A percentile compares a stretch with the other conserved stretches of the same genome.
These are phyloP conservation scores for Xylona heveae DNA, from an alignment of 495 filamentous ascomycete genomes.

Conservation along the genomic window DNA sequence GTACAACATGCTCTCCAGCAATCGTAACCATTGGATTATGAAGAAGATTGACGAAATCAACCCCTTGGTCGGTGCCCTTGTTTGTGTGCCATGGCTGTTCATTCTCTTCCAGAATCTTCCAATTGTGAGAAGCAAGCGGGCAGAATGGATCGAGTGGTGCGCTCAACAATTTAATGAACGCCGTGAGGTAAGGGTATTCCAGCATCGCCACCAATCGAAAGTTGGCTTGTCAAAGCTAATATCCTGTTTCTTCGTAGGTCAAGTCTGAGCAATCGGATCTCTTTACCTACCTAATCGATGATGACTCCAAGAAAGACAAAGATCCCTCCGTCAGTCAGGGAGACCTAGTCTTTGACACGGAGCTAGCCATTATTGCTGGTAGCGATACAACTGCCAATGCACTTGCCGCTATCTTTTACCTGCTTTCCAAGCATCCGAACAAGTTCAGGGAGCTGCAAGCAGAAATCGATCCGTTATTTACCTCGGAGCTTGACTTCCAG, in stretches of 20 bases:
- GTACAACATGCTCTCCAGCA: conserved; percentile 20
- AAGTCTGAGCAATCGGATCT: not conserved
- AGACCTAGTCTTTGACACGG: no score
- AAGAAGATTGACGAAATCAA: not conserved
- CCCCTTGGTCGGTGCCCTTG: not conserved
- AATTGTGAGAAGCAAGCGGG: not conserved
- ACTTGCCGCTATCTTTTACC: conserved; percentile 20
- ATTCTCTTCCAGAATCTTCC: not conserved
- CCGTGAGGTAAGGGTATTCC: no score
- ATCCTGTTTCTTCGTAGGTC: not conserved
- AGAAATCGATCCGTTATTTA: not conserved
- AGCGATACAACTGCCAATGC: conserved; percentile 21
- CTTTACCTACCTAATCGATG: not conserved
- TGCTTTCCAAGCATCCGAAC: conserved; percentile 15
- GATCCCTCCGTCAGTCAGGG: no score
- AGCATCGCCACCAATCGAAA: no score
- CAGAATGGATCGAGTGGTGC: not conserved
- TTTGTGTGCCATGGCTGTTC: not conserved
- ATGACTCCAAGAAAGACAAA: not conserved
- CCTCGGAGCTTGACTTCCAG: not conserved
- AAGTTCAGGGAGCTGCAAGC: conserved; percentile 9
- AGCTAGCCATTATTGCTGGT: no score
- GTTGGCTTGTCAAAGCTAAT: no score
- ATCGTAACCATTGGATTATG: conserved; percentile 11
- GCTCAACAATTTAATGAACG: not conserved